Conservation (phyloP, 169 alveolate species). For the Plasmodium cynomolgi region DNA sequence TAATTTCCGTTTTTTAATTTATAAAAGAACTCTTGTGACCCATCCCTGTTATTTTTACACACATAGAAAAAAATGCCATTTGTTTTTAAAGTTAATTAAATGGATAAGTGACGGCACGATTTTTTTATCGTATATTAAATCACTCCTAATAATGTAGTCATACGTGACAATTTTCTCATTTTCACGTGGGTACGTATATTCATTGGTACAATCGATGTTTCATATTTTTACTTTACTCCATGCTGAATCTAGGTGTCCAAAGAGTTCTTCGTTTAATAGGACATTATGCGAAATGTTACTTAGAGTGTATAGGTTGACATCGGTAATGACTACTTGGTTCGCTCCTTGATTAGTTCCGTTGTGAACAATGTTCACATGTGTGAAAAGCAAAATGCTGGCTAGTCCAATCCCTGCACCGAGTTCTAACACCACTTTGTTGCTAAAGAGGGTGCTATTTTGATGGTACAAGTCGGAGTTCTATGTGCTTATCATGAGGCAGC, state of each 20-base stretch:
- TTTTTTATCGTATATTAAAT: slow-evolving; percentile 77
- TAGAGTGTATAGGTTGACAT: slow-evolving; percentile 75
- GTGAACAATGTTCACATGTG: not conserved
- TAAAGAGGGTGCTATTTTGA: too few relatives aligned
- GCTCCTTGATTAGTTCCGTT: not conserved
- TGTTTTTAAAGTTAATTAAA: slow-evolving; percentile 40
- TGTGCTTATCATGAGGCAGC: too few relatives aligned
- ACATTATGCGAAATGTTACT: slow-evolving; percentile 76
- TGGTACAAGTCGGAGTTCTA: too few relatives aligned
- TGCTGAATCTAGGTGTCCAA: not conserved
- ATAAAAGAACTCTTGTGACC: slow-evolving; percentile 65
- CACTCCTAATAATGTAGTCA: slow-evolving; percentile 81
- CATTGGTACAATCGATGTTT: slow-evolving; percentile 73
- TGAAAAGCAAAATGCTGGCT: too few relatives aligned
- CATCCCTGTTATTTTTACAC: slow-evolving; percentile 78
- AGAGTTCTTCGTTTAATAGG: slow-evolving; percentile 49
- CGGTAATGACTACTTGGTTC: slow-evolving; percentile 72
- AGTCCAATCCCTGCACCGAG: too few relatives aligned
- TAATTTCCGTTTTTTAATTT: slow-evolving; percentile 58
- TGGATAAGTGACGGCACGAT: slow-evolving; percentile 74
- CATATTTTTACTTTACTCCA: slow-evolving; percentile 56
- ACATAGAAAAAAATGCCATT: slow-evolving; percentile 79
- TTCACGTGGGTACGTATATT: slow-evolving; percentile 48
- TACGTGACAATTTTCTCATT: slow-evolving; percentile 18
- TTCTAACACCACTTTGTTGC: too few relatives aligned